Percentiles rank a stretch among this genome's conserved stretches.
Conservation (phyloP, 2,329 filamentous ascomycete species). For the Penicillium sp. region DNA sequence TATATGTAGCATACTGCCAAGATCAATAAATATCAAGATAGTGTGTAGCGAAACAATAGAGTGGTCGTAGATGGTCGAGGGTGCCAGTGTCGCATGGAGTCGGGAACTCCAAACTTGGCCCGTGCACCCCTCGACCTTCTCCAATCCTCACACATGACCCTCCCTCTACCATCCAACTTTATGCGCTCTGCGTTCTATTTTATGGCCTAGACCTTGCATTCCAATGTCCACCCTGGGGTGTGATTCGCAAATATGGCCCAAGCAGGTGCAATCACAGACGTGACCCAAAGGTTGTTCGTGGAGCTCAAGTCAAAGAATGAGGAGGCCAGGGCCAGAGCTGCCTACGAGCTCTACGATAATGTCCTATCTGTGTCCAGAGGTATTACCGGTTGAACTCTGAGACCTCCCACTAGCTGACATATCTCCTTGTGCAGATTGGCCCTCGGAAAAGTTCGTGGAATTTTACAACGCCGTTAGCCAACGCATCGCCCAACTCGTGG, state of each 20-base stretch:
- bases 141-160: slow-evolving; percentile 29
- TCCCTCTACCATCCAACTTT: slow-evolving; percentile 21
- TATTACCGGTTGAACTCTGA: slow-evolving; percentile 18
- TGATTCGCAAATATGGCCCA: slow-evolving; percentile 45
- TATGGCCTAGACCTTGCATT: slow-evolving; percentile 33
- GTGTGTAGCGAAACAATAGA: background rate
- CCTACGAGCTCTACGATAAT: slow-evolving; percentile 48
- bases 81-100: background rate
- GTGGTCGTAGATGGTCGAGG: background rate
- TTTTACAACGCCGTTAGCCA: slow-evolving; percentile 66
- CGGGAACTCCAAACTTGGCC: slow-evolving; percentile 20
- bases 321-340: slow-evolving; percentile 48
- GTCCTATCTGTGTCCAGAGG: slow-evolving; percentile 48
- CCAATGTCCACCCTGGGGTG: slow-evolving; percentile 41
- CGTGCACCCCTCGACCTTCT: slow-evolving; percentile 23
- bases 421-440: slow-evolving; percentile 59
- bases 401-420: slow-evolving; percentile 12
- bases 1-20: background rate
- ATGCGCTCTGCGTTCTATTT: slow-evolving; percentile 22
- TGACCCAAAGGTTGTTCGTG: slow-evolving; percentile 54
- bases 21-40: background rate
- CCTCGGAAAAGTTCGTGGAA: slow-evolving; percentile 71
- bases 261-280: slow-evolving; percentile 47
- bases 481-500: slow-evolving; percentile 69
- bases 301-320: slow-evolving; percentile 58